Evolutionary conservation across 495 filamentous ascomycete species (phyloP), one percentile per base, ranked within the genome.

Genomic region (Penicillium antarcticum): DNA sequence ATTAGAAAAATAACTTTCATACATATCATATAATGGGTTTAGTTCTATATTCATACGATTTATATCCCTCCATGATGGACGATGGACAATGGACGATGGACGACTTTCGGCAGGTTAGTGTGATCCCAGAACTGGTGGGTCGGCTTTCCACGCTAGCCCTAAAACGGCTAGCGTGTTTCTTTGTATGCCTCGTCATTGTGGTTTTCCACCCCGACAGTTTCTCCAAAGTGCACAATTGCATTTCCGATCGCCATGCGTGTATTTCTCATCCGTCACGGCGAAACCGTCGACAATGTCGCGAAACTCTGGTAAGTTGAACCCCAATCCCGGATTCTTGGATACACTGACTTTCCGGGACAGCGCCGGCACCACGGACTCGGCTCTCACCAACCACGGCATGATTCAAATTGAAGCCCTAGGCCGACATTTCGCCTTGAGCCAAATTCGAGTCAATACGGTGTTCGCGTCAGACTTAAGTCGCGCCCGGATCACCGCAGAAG

Each of bases 231-330:
- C 5, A 5, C 21, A 23, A 23, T 1, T 29, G 24, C 13, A 21
- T 19, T 33, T 21, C 4, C 44, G 5, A n/a, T 31, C 14, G 18
- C 17, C 39, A 87, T 94, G 87, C 82, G 76, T 63, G 68, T 96
- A 39, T 80, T 88, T 62, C 80, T 96, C 42, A 84, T 94, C 52
- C 81, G 91, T 44, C 91, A 96, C 72, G 91, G 85, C 51, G 91
- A 96, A 68, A 92, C 91, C 4, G 85, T 92, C 37, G 85, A 94
- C 67, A 96, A 95, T 70, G 83, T 94, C 46, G 85, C 84, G 31
- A 78, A 82, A 44, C 61, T 84, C 47, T 90, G 87, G 89, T 92
- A 77, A 54, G 45, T 18, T 1, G 13, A 16, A 13, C 0, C 40
- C 4, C 0, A 13, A 13, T 34, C 14, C 9, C 34, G 4, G 2